Evolutionary conservation across 352 stramenopile species (phyloP), one percentile per base, ranked within the genome.

Genomic region (Achlya hypogyna): DNA sequence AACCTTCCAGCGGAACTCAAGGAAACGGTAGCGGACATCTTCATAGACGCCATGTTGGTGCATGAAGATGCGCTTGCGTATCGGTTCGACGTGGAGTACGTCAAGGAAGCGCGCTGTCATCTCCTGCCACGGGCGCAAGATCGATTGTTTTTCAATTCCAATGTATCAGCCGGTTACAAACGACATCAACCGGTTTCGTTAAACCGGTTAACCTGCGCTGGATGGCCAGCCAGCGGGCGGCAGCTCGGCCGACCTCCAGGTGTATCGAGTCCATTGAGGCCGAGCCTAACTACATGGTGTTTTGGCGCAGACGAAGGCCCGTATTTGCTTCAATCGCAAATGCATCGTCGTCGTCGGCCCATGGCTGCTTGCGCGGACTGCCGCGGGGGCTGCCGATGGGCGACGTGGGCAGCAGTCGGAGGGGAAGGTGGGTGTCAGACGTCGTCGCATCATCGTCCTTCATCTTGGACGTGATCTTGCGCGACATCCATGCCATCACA

Each of bases 401-500:
- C 20, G 60, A 67, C 5, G 35, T 45, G 16, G 60, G 47, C 25
- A 49, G 47, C 45, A 22, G 22, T 12, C 18, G n/a, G 9, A 66
- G 25, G 3, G 59, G 59, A 8, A 67, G 29, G 47, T 58, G 60
- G 20, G 51, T 58, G 38, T 45, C 2, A 10, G 14, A 10, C 12
- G 38, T 9, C 38, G n/a, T 45, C 12, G 6, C 38, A 1, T 10
- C 2, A 20, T 56, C 49, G 25, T 67, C 42, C 23, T 60, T 49
- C 60, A 67, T 67, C 34, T 67, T 67, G 60, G 32, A n/a, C 22
- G 60, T 67, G 20, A 91, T 72, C 34, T 87, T 89, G 42, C 87
- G 75, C 0, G 83, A 77, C 25, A 94, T 71, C 86, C 83, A 94
- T 23, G 82, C 78, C n/a, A 94, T 65, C 14, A 92, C 69, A 1